A percentile compares a stretch with the other conserved stretches of the same genome.
These are phyloP conservation scores for Coprinopsis cinerea DNA, from an alignment of 768 basidiomycete genomes.

Conservation along the genomic window DNA sequence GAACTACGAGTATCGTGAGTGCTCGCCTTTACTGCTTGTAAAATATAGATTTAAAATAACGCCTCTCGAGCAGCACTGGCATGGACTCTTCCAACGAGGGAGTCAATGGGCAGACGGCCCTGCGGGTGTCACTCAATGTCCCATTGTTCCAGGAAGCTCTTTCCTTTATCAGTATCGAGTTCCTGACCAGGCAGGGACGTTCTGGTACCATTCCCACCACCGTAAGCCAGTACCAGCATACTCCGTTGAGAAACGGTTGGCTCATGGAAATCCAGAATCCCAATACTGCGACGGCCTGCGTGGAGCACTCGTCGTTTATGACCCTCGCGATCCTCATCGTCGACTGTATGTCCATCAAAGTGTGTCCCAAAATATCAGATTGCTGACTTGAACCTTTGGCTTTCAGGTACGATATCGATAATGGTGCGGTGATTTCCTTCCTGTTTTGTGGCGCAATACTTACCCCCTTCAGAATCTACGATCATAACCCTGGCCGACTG, in stretches of 20 bases:
- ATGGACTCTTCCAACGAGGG: slow-evolving; percentile 18
- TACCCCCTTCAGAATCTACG: slow-evolving; percentile 28
- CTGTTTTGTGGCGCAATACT: not conserved
- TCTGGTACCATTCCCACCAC: slow-evolving; percentile 24
- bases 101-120: slow-evolving; percentile 22
- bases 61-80: too few relatives aligned
- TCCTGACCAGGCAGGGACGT: slow-evolving; percentile 24
- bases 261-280: too few relatives aligned
- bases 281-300: slow-evolving; percentile 15
- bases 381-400: not conserved
- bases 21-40: not conserved
- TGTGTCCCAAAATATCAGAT: not conserved
- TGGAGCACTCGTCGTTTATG: slow-evolving; percentile 25
- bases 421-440: not conserved
- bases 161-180: slow-evolving; percentile 25
- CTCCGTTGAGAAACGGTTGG: not conserved
- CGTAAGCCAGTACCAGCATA: not conserved
- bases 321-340: slow-evolving; percentile 16
- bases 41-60: not conserved
- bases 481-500: slow-evolving; percentile 37
- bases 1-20: slow-evolving; percentile 22
- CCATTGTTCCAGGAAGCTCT: slow-evolving; percentile 22
- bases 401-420: slow-evolving; percentile 13
- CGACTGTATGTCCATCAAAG: slow-evolving; percentile 18
- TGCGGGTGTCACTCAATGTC: slow-evolving; percentile 25